A percentile compares a stretch with the other conserved stretches of the same genome.
Conservation (phyloP, 1,139 yeast genomes). For the Candida sojae region DNA sequence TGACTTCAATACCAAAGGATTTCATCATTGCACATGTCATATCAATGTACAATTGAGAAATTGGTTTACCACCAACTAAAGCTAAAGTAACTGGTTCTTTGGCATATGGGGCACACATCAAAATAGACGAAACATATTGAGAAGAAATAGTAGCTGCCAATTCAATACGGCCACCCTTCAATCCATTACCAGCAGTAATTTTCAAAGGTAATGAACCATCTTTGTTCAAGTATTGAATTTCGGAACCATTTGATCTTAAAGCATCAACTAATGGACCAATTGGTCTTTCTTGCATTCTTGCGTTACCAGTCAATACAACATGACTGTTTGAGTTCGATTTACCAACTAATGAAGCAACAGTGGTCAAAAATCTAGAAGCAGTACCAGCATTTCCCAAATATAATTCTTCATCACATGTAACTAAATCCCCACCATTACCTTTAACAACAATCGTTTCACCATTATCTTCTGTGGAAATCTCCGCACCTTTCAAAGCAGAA, state of each 20-base stretch:
- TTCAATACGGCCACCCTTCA: conserved; percentile 90
- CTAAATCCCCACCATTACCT: conserved; percentile 82
- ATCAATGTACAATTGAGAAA: conserved; percentile 91
- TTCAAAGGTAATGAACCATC: conserved; percentile 87
- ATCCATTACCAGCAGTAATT: conserved; percentile 67
- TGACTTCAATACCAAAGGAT: conserved; percentile 82
- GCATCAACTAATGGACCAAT: conserved; percentile 97
- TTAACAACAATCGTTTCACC: conserved; percentile 84
- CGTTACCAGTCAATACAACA: conserved; percentile 85
- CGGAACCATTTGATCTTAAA: conserved; percentile 74
- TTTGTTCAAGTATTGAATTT: conserved; percentile 66
- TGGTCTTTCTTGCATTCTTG: conserved; percentile 97
- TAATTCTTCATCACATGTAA: conserved; percentile 61
- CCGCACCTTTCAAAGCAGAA: conserved; percentile 75
- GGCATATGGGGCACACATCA: conserved; percentile 99
- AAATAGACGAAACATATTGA: conserved; percentile 92
- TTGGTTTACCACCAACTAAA: conserved; percentile 94
- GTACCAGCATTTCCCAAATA: conserved; percentile 98
- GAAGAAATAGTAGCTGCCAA: conserved; percentile 96
- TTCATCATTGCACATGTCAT: conserved; percentile 98
- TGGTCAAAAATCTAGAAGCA: conserved; percentile 90
- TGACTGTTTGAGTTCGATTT: conserved; percentile 33
- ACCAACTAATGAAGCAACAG: conserved; percentile 81
- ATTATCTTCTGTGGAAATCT: conserved; percentile 76
- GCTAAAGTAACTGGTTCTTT: conserved; percentile 81